These are phyloP conservation scores for Arthonia radiata DNA, from an alignment of 495 filamentous ascomycete genomes.

Conservation along the genomic window DNA sequence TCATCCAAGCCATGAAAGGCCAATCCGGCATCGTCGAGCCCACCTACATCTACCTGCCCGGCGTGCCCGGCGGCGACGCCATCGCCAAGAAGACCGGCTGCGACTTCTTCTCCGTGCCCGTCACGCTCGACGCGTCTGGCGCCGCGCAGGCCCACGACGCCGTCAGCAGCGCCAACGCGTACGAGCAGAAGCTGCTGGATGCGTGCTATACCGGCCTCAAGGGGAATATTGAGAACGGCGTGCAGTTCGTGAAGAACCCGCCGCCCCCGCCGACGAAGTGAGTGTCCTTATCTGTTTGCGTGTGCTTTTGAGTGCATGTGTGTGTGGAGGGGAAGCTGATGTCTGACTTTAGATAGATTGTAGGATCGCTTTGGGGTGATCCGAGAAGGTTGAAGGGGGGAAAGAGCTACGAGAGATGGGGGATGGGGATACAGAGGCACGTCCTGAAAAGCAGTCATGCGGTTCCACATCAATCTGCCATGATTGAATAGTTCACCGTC, in stretches of 20 bases:
- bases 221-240: slow-evolving; percentile 81
- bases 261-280: too few species aligned
- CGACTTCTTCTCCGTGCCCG: slow-evolving; percentile 88
- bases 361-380: too few species aligned
- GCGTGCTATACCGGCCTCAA: slow-evolving; percentile 48
- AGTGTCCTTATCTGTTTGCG: too few species aligned
- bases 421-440: too few species aligned
- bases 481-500: too few species aligned
- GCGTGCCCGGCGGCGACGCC: slow-evolving; percentile 64
- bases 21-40: slow-evolving; percentile 84
- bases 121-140: slow-evolving; percentile 71
- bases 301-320: too few species aligned
- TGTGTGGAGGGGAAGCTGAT: too few species aligned
- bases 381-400: too few species aligned
- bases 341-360: too few species aligned
- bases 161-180: slow-evolving; percentile 41
- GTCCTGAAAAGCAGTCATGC: too few species aligned
- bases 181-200: slow-evolving; percentile 72
- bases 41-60: slow-evolving; percentile 81
- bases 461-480: too few species aligned
- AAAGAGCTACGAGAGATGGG: too few species aligned
- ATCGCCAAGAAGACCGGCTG: slow-evolving; percentile 57
- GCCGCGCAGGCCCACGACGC: slow-evolving; percentile 62
- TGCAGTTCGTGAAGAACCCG: slow-evolving; percentile 70
- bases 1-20: slow-evolving; percentile 70